A percentile compares a stretch with the other conserved stretches of the same genome.
phyloP scores from a whole-genome alignment of 2,329 filamentous ascomycete genomes.

The Myriosclerotinia duriaeana region DNA sequence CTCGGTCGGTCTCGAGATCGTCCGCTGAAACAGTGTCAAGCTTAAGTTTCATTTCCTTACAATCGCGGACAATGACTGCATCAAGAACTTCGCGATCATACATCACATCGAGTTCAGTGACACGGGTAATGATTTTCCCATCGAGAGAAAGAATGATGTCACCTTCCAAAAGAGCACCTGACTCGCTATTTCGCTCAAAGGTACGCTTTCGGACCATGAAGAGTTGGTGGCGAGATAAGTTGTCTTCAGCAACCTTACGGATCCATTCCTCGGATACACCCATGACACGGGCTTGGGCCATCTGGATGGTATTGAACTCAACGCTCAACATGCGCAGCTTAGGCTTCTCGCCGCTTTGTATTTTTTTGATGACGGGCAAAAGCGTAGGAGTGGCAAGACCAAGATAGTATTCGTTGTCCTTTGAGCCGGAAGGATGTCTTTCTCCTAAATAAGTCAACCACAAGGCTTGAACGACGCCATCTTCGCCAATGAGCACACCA shows the following conservation, averaged over 20 bases:
- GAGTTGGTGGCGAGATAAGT: conserved; percentile 89
- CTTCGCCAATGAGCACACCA: conserved; percentile 84
- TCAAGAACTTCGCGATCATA: conserved; percentile 83
- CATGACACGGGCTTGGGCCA: conserved; percentile 97
- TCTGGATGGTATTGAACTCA: conserved; percentile 91
- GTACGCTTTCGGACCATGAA: conserved; percentile 97
- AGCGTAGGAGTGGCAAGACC: conserved; percentile 86
- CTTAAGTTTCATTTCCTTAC: conserved; percentile 72
- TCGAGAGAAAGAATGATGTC: conserved; percentile 92
- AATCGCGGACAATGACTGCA: conserved; percentile 82
- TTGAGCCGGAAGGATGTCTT: conserved; percentile 71
- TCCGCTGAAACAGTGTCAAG: conserved; percentile 84
- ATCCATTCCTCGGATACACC: conserved; percentile 97
- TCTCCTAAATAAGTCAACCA: conserved; percentile 98
- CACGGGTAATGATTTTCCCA: conserved; percentile 86
- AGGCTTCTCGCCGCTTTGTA: conserved; percentile 76
- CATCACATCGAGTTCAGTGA: conserved; percentile 94
- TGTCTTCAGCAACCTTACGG: conserved; percentile 79
- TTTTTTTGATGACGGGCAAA: conserved; percentile 82
- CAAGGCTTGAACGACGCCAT: conserved; percentile 89
- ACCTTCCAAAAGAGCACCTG: conserved; percentile 75
- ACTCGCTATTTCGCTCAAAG: conserved; percentile 61
- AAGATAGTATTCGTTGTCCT: conserved; percentile 95
- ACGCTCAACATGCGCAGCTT: conserved; percentile 88
- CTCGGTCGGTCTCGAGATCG: conserved; percentile 88